Conservation (phyloP, 2,329 filamentous ascomycete species). For the Colletotrichum acutatum region DNA sequence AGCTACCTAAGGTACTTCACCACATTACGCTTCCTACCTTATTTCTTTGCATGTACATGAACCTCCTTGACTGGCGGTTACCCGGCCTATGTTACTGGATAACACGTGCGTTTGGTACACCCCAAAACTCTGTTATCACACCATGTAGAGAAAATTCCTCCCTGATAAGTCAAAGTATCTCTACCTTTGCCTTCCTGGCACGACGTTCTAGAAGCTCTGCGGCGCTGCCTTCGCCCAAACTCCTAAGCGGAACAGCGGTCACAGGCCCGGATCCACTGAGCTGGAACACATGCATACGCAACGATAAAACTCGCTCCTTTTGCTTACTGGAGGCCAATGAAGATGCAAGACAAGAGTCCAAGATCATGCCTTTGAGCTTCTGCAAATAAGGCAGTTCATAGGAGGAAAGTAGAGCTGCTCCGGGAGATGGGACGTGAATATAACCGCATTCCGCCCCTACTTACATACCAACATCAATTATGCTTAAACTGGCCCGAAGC, state of each 20-base stretch:
- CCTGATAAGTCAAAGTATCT: neutral
- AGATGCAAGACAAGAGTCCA: neutral
- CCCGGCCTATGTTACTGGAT: neutral
- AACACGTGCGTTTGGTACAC: neutral
- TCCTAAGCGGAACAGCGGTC: neutral
- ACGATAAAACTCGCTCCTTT: neutral
- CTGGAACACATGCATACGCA: constrained; percentile 7
- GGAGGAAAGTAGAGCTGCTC: neutral
- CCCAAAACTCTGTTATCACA: neutral
- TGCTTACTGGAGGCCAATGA: neutral
- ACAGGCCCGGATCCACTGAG: constrained; percentile 3
- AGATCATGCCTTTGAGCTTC: neutral
- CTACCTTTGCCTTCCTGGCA: neutral
- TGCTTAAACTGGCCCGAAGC: constrained; percentile 15
- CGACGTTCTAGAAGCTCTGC: neutral
- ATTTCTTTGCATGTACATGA: neutral
- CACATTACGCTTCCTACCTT: neutral
- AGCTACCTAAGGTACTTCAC: neutral
- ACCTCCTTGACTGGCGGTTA: neutral
- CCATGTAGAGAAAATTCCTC: neutral
- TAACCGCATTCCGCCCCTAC: neutral
- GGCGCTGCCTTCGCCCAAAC: constrained; percentile 7
- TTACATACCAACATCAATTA: neutral
- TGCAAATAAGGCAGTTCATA: neutral
- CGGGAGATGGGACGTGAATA: neutral